Percentiles rank a stretch among this genome's conserved stretches.
Conservation (phyloP, 1,284 basidiomycete genomes). For the Pseudozyma sp. region DNA sequence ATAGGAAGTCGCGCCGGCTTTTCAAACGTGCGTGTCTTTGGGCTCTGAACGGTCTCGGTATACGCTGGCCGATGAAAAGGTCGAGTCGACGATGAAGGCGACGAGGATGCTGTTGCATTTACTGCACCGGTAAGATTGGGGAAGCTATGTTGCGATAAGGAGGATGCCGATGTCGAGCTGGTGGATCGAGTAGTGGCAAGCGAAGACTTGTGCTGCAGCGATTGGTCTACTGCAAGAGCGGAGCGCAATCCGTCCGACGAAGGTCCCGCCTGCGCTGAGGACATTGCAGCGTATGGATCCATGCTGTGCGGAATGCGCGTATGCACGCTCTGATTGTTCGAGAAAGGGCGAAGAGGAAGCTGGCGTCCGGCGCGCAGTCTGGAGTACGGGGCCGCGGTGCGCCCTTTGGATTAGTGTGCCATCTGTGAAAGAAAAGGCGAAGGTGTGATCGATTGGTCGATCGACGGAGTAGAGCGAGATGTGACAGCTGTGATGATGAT, state of each 20-base stretch:
- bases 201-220: slow-evolving; percentile 30
- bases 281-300: not conserved
- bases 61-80: slow-evolving; percentile 1
- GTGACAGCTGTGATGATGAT: no score
- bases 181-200: slow-evolving; percentile 22
- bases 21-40: not conserved
- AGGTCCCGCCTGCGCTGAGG: not conserved
- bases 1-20: slow-evolving; percentile 28
- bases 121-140: not conserved
- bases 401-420: no score
- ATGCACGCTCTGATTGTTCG: not conserved
- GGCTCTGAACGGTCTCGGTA: slow-evolving; percentile 1
- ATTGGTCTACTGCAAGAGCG: not conserved
- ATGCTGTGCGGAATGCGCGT: not conserved
- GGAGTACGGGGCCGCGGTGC: no score
- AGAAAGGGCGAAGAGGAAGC: no score
- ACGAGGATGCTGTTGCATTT: slow-evolving; percentile 8
- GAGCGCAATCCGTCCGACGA: slow-evolving; percentile 1
- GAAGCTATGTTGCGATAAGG: slow-evolving; percentile 19
- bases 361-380: no score
- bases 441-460: no score
- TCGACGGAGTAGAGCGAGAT: no score
- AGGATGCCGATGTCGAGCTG: slow-evolving; percentile 23
- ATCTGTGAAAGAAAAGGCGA: no score
- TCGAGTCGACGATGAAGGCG: not conserved